A percentile compares a stretch with the other conserved stretches of the same genome.
These are phyloP conservation scores for Plicaturopsis crispa DNA, from an alignment of 768 basidiomycete genomes.

Conservation along the genomic window DNA sequence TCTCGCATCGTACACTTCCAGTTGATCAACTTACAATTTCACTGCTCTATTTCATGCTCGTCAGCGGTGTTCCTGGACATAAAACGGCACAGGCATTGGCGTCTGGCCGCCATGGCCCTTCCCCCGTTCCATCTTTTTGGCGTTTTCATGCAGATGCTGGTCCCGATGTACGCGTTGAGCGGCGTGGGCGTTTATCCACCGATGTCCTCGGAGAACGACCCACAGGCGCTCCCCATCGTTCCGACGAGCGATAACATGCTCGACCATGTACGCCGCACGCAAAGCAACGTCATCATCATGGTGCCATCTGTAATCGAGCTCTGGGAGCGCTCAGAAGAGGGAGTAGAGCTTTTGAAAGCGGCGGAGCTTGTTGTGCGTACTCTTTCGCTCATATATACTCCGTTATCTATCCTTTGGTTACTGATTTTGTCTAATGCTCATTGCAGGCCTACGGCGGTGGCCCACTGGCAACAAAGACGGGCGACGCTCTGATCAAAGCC, in stretches of 20 bases:
- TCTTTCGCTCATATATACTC: background rate
- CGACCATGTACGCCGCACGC: slow-evolving; percentile 10
- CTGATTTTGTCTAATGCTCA: too few relatives aligned
- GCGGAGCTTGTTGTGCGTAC: slow-evolving; percentile 14
- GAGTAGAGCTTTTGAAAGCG: slow-evolving; percentile 10
- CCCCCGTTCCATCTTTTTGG: slow-evolving; percentile 21
- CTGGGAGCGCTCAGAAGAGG: slow-evolving; percentile 13
- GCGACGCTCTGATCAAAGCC: slow-evolving; percentile 22
- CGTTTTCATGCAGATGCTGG: slow-evolving; percentile 9
- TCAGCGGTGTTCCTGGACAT: background rate
- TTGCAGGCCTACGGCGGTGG: slow-evolving; percentile 24
- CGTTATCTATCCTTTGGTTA: background rate
- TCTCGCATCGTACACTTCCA: too few relatives aligned
- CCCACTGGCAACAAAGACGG: slow-evolving; percentile 25
- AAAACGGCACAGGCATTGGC: slow-evolving; percentile 9
- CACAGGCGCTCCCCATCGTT: slow-evolving; percentile 11
- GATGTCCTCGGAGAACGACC: background rate
- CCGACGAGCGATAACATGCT: slow-evolving; percentile 15
- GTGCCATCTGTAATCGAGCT: slow-evolving; percentile 17
- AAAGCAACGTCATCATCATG: slow-evolving; percentile 8
- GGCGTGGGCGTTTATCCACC: slow-evolving; percentile 21
- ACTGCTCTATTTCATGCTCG: too few relatives aligned
- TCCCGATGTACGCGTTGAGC: slow-evolving; percentile 9
- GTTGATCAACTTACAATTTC: background rate
- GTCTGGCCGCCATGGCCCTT: slow-evolving; percentile 15